Percentiles rank a stretch among this genome's conserved stretches.
phyloP scores from a whole-genome alignment of 768 basidiomycete species.

The Harrya chromipes region DNA sequence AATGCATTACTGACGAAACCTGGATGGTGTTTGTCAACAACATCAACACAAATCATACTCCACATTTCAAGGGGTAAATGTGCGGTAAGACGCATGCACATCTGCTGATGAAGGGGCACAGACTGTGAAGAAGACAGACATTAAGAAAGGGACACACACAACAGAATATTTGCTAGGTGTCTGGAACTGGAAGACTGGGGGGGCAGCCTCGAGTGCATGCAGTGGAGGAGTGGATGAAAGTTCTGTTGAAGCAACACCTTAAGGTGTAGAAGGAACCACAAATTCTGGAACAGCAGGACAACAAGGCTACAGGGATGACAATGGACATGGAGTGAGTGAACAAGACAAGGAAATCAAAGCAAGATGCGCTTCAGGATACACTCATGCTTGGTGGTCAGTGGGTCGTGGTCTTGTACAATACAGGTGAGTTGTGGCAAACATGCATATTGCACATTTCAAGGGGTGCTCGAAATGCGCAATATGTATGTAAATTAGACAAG shows the following conservation, averaged over 20 bases:
- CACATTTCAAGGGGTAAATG: no score
- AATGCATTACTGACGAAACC: no score
- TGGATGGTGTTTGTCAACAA: no score
- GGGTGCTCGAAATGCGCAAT: no score
- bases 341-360: background rate
- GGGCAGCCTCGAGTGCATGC: background rate
- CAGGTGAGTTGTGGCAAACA: background rate
- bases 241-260: background rate
- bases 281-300: background rate
- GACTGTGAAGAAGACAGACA: no score
- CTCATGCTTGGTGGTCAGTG: background rate
- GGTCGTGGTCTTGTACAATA: background rate
- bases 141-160: no score
- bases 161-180: no score
- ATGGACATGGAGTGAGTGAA: background rate
- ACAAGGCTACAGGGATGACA: background rate
- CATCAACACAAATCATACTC: no score
- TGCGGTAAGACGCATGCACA: no score
- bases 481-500: no score
- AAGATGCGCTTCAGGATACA: background rate
- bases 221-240: background rate
- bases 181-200: background rate
- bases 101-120: no score
- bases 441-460: no score
- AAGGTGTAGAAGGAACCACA: background rate